These are phyloP conservation scores for Phaseolus lunatus DNA, from an alignment of 306 rosid genomes.

Conservation along the genomic window DNA sequence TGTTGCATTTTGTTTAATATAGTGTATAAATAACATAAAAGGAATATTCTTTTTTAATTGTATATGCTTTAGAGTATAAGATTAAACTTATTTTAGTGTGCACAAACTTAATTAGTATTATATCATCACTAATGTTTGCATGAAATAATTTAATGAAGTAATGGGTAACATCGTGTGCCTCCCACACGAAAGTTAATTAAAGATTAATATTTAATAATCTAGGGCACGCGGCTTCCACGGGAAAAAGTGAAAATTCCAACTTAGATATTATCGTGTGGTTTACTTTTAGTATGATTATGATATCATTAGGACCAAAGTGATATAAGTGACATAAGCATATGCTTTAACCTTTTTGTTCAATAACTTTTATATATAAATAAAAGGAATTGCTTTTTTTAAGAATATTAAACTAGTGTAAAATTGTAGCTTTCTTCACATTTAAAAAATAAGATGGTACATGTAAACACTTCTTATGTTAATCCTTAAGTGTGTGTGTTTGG, in stretches of 20 bases:
- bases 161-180: background rate
- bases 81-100: background rate
- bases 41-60: too few relatives aligned
- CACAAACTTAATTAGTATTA: background rate
- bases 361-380: too few relatives aligned
- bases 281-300: too few relatives aligned
- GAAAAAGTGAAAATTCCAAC: constrained; percentile 22
- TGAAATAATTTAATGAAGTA: background rate
- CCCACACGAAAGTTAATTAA: constrained; percentile 47
- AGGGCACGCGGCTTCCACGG: constrained; percentile 38
- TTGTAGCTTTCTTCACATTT: too few relatives aligned
- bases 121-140: background rate
- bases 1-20: too few relatives aligned
- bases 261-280: background rate
- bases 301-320: background rate
- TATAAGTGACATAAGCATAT: background rate
- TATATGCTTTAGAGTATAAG: too few relatives aligned
- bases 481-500: too few relatives aligned
- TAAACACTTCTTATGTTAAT: too few relatives aligned
- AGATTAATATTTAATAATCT: background rate
- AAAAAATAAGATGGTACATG: too few relatives aligned
- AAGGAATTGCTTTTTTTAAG: too few relatives aligned
- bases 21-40: too few relatives aligned
- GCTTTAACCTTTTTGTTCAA: background rate
- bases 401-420: too few relatives aligned